phyloP scores from a whole-genome alignment of 2,329 filamentous ascomycete genomes.

The Falciphora oryzae region DNA sequence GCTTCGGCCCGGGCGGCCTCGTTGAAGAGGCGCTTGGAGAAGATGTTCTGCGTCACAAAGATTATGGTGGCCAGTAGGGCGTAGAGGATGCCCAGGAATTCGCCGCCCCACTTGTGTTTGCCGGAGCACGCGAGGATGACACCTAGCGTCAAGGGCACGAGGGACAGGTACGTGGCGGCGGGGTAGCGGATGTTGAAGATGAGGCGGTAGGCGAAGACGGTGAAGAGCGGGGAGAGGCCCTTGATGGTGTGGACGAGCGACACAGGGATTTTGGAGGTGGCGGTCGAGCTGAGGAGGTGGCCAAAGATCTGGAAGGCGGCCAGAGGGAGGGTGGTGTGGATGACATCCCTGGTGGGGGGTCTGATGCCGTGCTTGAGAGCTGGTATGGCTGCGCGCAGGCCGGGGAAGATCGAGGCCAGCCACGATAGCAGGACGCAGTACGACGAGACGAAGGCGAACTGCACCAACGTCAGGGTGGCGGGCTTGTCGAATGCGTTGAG shows the following conservation, averaged over 20 bases:
- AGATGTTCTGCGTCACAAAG: conserved; percentile 98
- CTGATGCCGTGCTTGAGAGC: conserved; percentile 81
- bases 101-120: conserved; percentile 68
- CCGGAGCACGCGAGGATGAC: conserved; percentile 95
- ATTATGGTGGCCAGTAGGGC: conserved; percentile 86
- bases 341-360: conserved; percentile 71
- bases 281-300: conserved; percentile 88
- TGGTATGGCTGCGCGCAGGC: conserved; percentile 64
- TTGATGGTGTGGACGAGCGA: conserved; percentile 98
- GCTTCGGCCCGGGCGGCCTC: conserved; percentile 81
- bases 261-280: conserved; percentile 90
- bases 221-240: conserved; percentile 91
- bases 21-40: conserved; percentile 96
- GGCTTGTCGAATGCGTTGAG: conserved; percentile 86
- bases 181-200: conserved; percentile 88
- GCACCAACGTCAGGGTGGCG: conserved; percentile 83
- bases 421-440: conserved; percentile 79
- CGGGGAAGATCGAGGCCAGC: conserved; percentile 66
- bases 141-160: conserved; percentile 87
- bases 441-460: conserved; percentile 87
- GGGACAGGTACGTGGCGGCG: conserved; percentile 76
- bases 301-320: conserved; percentile 90
- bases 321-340: conserved; percentile 82
- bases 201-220: conserved; percentile 85
- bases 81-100: conserved; percentile 84